Conservation (phyloP, 495 filamentous ascomycete genomes). For the Neurospora sublineolata region DNA sequence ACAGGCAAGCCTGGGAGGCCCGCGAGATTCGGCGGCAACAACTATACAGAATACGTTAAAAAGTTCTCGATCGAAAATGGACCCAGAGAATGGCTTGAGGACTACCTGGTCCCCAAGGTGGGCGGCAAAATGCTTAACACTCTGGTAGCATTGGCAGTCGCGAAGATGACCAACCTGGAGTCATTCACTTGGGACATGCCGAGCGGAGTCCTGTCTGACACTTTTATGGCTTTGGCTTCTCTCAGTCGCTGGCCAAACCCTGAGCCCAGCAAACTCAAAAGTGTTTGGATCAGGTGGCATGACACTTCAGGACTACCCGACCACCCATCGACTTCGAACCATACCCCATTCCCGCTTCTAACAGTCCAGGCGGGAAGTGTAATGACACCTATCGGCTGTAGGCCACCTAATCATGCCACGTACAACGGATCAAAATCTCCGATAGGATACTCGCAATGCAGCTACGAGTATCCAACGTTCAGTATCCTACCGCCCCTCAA, state of each 20-base stretch:
- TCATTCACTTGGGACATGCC: slow-evolving; percentile 96
- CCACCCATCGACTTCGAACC: slow-evolving; percentile 14
- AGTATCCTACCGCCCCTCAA: slow-evolving; percentile 73
- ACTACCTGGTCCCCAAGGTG: slow-evolving; percentile 82
- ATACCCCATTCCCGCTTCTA: slow-evolving; percentile 15
- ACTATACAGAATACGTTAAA: slow-evolving; percentile 74
- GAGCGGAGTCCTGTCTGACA: slow-evolving; percentile 75
- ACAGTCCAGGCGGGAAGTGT: slow-evolving; percentile 17
- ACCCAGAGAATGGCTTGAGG: slow-evolving; percentile 67
- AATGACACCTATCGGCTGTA: slow-evolving; percentile 32
- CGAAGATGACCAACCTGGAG: slow-evolving; percentile 81
- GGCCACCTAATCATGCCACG: slow-evolving; percentile 19
- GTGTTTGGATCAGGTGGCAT: slow-evolving; percentile 84
- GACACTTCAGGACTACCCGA: slow-evolving; percentile 49
- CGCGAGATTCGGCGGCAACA: slow-evolving; percentile 40
- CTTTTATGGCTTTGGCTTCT: slow-evolving; percentile 75
- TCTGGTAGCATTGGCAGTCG: slow-evolving; percentile 73
- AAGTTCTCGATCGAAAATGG: slow-evolving; percentile 91
- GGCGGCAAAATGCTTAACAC: slow-evolving; percentile 90
- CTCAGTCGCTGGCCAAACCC: slow-evolving; percentile 49
- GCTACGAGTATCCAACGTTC: slow-evolving; percentile 74
- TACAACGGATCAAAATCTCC: slow-evolving; percentile 17
- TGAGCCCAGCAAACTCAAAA: slow-evolving; percentile 53
- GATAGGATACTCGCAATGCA: slow-evolving; percentile 28
- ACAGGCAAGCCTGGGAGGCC: neutral